Evolutionary conservation across 371 early-diverging fungal genomes (phyloP), one percentile per base, ranked within the genome.

Genomic region (Mycotypha africana): DNA sequence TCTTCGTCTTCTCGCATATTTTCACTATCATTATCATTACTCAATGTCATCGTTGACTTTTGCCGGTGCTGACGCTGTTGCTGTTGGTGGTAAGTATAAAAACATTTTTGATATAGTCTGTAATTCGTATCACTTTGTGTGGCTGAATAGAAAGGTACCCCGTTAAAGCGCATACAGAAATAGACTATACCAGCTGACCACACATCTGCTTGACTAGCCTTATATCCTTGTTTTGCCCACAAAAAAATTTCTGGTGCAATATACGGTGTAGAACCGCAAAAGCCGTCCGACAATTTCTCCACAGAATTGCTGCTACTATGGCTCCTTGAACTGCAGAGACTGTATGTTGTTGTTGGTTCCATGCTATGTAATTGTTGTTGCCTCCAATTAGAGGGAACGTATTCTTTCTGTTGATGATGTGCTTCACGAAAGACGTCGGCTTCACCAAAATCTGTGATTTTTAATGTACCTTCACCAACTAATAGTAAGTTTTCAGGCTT

Each of bases 401-500:
- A n/a, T n/a, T n/a, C n/a, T n/a, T n/a, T n/a, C n/a, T n/a, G n/a
- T n/a, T n/a, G n/a, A 54, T 89, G 86, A 76, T 86, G 91, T 30
- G 80, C 76, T 34, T 80, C 82, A 39, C 86, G 72, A 70, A 94
- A 93, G 2, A 96, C 92, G 41, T 88, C 89, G 1, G 96, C 88
- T 10, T 93, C 93, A 16, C 97, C 96, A 82, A 97, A 99, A 66
- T 99, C 98, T 15, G 95, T 89, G 53, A 98, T 95, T 70, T 99
- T 99, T 47, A 98, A 60, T 14, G 79, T 77, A 9, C 21, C 37
- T 1, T 81, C 80, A 42, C 84, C 79, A 7, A 96, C 67, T 37
- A 98, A 57, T 2, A 98, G 68, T 28, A 98, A 65, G 67, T 99
- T 98, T 67, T 98, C 91, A 10, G 89, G 86, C 52, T 91, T 91